These are phyloP conservation scores for Aspergillus viridinutans DNA, from an alignment of 2,329 filamentous ascomycete genomes.

Conservation along the genomic window DNA sequence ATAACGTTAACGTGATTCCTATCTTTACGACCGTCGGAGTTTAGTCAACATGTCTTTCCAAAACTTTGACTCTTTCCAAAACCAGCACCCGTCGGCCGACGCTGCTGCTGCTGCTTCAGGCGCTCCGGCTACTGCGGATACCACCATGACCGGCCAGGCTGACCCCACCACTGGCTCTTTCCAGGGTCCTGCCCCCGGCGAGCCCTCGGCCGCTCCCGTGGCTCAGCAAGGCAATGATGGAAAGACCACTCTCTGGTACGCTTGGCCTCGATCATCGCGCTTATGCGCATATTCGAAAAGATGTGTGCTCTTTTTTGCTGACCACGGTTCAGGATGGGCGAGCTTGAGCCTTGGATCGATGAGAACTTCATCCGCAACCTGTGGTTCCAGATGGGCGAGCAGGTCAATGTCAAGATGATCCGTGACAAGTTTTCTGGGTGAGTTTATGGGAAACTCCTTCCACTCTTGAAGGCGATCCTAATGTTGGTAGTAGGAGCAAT, in stretches of 20 bases:
- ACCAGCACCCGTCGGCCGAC: constrained; percentile 55
- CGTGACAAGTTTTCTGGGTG: constrained; percentile 98
- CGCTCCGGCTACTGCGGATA: constrained; percentile 47
- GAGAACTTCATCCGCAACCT: constrained; percentile 97
- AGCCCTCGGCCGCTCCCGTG: constrained; percentile 37
- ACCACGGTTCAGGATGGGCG: constrained; percentile 76
- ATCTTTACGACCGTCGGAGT: constrained; percentile 18
- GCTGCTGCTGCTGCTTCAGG: constrained; percentile 47
- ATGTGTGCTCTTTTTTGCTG: constrained; percentile 6
- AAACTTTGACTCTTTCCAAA: constrained; percentile 61
- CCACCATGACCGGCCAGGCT: constrained; percentile 55
- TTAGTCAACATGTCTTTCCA: constrained; percentile 59
- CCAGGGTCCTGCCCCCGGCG: constrained; percentile 45
- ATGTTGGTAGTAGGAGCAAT: constrained; percentile 63
- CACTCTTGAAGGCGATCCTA: constrained; percentile 28
- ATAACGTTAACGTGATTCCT: constrained; percentile 11
- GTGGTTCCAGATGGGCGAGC: constrained; percentile 88
- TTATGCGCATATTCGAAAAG: neutral
- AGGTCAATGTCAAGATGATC: constrained; percentile 99
- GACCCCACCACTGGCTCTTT: constrained; percentile 52
- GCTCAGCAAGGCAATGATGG: constrained; percentile 51
- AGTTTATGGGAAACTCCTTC: constrained; percentile 28
- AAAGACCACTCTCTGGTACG: constrained; percentile 55
- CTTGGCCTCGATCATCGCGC: constrained; percentile 1
- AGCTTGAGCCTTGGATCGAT: constrained; percentile 98